Evolutionary conservation across 1,139 yeast species (phyloP), one percentile per base, ranked within the genome.

Genomic region (Nematodospora anomalae): DNA sequence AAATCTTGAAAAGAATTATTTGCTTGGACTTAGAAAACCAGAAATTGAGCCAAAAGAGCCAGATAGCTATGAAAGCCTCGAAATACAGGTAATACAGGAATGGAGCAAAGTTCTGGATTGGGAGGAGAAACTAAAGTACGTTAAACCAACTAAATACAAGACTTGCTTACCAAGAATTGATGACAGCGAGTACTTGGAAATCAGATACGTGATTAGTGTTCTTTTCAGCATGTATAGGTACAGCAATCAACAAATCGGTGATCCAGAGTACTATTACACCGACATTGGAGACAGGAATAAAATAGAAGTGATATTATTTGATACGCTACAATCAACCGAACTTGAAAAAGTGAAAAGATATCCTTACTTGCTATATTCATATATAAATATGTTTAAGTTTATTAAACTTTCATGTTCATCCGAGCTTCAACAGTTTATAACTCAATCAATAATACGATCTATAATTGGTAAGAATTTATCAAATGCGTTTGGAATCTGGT

Each of bases 401-500:
- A 53, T 81, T 26, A 61, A 58, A 38, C 48, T 71, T 3, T 54
- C 71, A 6, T 55, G 74, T n/a, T 74, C 78, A 0, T 46, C 47
- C 0, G 49, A 50, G 14, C 53, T 77, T 22, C 68, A 62, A 32
- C 53, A 56, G 1, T 51, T 56, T n/a, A 58, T 80, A 11, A 64
- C 72, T 2, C 58, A 74, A 1, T 53, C 55, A 3, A 46, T 47
- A 3, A 58, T 82, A 15, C 62, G 87, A 33, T 57, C 62, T 6
- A 68, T 78, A 4, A 63, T 80, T 32, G 89, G 89, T 2, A 64
- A 73, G 26, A 84, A 80, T 44, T 72, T 81, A 25, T 83, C 85
- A n/a, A 83, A 83, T 52, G 83, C 89, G 0, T 83, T 83, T 58
- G 89, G 89, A 0, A 78, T 81, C 13, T 81, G 90, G 87, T 79